Evolutionary conservation across 2,329 filamentous ascomycete species (phyloP), one percentile per base, ranked within the genome.

Genomic region (Ophiostoma sp.): DNA sequence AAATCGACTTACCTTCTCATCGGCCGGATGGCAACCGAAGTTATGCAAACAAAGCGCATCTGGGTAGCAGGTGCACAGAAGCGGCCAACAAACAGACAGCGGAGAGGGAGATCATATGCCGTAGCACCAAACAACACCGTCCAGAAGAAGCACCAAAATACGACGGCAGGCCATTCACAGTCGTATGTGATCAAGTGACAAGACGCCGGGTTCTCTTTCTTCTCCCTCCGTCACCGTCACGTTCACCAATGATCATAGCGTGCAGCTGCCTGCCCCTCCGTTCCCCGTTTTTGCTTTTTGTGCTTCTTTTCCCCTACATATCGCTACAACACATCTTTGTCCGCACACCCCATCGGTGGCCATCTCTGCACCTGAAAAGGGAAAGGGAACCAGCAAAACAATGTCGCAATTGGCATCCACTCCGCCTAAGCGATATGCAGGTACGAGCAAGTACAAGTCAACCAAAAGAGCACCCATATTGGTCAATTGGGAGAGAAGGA

Each of bases 401-500:
- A 63, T 48, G 52, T 63, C 52, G 52, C n/a, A 61, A 50, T 50
- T 57, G 36, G 48, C 22, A 59, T 9, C 42, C 22, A 8, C 39
- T n/a, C 42, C n/a, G 28, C 36, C 39, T 36, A 45, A 45, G 19
- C 69, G 69, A 50, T 63, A 71, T 71, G 69, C 69, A 71, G 69
- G 69, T 71, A 71, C 69, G 39, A 71, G 17, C 7, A 61, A 36
- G 69, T 55, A 71, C 69, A 57, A 36, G 28, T 19, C 36, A 61
- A 50, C 52, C 69, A 63, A 11, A 25, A 42, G 19, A 9, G 19
- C 28, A 50, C 22, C 15, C 36, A 71, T 48, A 33, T 22, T 71
- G 55, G 36, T 61, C 36, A 45, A 61, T 50, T 25, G 19, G 22
- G 36, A 12, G 25, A n/a, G n/a, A 55, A 57, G 33, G n/a, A 42